Evolutionary conservation across 176 grass and related monocot species (phyloP), one percentile per base, ranked within the genome.

Genomic region (Thalia dealbata): DNA sequence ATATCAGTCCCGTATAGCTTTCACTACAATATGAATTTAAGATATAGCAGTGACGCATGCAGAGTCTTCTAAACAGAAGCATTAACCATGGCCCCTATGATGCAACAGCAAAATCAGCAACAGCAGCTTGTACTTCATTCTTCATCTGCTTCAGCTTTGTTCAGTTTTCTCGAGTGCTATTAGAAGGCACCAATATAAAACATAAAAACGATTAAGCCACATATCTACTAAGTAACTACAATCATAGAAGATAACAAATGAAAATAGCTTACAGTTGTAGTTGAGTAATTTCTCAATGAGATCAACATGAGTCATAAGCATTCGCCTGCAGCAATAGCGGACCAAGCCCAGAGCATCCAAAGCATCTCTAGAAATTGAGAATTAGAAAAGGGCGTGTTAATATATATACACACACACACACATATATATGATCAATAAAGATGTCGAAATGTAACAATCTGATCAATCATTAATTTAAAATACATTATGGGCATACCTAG

Each of bases 271-370:
- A 96, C 92, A 88, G 75, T 92, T 96, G 82, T 96, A 96, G 78
- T 92, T 96, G 35, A 96, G 89, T 73, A 96, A 78, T 76, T 96
- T 96, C 64, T 96, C 89, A 0, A 92, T 96, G 69, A 92, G 92
- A 64, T 96, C 92, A 73, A 96, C 92, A 92, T 96, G 92, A 56
- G 92, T 96, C 92, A 96, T 96, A n/a, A 96, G 89, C 92, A 96
- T 96, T 63, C 84, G 75, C 75, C 92, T 75, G 69, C 92, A 96
- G 79, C 92, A 96, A 73, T 96, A 96, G 42, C 92, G 89, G 14
- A 90, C 87, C 75, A 92, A 81, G 41, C 85, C 80, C 87, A 96
- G 76, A 56, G 86, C 86, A 78, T 96, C 92, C 27, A 96, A 42
- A 79, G 92, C 92, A 92, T 96, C 92, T 30, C 92, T 96, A 71